A percentile compares a stretch with the other conserved stretches of the same genome.
Conservation (phyloP, 139 green algal genomes). For the Microglena sp. region DNA sequence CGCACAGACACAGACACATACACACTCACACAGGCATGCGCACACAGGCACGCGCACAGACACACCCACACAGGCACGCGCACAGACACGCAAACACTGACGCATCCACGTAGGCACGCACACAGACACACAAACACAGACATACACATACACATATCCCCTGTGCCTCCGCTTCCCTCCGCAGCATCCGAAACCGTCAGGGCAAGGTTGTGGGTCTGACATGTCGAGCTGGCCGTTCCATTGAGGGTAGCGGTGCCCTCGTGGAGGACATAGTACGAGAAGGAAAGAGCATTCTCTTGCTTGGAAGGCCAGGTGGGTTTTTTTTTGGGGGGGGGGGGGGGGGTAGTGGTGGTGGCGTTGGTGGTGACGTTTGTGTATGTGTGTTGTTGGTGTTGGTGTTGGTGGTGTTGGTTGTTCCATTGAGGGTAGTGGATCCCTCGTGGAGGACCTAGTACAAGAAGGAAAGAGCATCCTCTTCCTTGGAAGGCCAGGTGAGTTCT, state of each 20-base stretch:
- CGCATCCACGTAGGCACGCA: too few relatives aligned
- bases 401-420: conserved; percentile 88
- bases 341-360: conserved; percentile 84
- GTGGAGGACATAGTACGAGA: conserved; percentile 74
- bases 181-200: conserved; percentile 74
- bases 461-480: conserved; percentile 15
- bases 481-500: conserved; percentile 5
- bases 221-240: conserved; percentile 85
- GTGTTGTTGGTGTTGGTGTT: too few relatives aligned
- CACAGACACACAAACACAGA: too few relatives aligned
- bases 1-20: too few relatives aligned
- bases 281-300: conserved; percentile 20
- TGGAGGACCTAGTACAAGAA: conserved; percentile 69
- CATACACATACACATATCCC: too few relatives aligned
- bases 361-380: too few relatives aligned
- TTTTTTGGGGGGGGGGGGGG: too few relatives aligned
- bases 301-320: conserved; percentile 12
- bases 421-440: conserved; percentile 82
- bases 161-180: too few relatives aligned
- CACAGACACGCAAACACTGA: too few relatives aligned
- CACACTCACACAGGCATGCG: too few relatives aligned
- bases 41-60: too few relatives aligned
- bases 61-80: too few relatives aligned
- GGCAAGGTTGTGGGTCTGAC: conserved; percentile 88
- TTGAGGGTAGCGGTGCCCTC: conserved; percentile 87